Evolutionary conservation across 768 basidiomycete species (phyloP), one percentile per base, ranked within the genome.

Genomic region (Amanita rimosa): DNA sequence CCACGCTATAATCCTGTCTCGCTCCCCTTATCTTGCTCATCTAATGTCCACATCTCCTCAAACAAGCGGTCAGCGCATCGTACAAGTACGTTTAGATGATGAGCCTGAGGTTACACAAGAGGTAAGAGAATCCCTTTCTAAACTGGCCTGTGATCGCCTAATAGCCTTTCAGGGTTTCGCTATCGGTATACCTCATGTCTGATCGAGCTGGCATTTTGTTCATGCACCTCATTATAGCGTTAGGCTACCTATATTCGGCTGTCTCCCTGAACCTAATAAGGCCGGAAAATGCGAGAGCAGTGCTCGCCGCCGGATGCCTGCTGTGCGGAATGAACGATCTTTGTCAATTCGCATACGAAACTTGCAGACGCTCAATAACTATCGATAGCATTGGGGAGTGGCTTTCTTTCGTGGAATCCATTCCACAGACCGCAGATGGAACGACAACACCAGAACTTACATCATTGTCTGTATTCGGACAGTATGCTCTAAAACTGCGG

Each of bases 241-340:
- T 91, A 51, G 87, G 85, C 44, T 87, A 85, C 66, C 76, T 85
- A 43, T 87, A 87, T 64, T 90, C 85, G 44, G 75, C 79, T 51
- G 69, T 80, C 52, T 84, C 85, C 44, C 64, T 87, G 55, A 75
- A 69, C 59, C 65, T 80, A 52, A 73, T 94, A 55, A 76, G 75
- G 57, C 75, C 85, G 44, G 75, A 81, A 59, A 93, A 93, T 65
- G 85, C 89, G 49, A 81, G 89, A 60, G 82, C 80, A 16, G 85
- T 91, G 34, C 79, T 95, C 44, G 87, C 90, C 40, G 85, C 89
- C 39, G 85, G 84, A 11, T 88, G 82, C 64, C 70, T 91, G 29
- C 76, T 93, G 39, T 88, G 87, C 46, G 89, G 87, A 38, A 85
- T 93, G 85, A 80, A 90, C 39, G 87, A 93, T 31, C 70, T 94